Evolutionary conservation across 177 flowering plant genomes (phyloP).

Genomic region (Viscum album): DNA sequence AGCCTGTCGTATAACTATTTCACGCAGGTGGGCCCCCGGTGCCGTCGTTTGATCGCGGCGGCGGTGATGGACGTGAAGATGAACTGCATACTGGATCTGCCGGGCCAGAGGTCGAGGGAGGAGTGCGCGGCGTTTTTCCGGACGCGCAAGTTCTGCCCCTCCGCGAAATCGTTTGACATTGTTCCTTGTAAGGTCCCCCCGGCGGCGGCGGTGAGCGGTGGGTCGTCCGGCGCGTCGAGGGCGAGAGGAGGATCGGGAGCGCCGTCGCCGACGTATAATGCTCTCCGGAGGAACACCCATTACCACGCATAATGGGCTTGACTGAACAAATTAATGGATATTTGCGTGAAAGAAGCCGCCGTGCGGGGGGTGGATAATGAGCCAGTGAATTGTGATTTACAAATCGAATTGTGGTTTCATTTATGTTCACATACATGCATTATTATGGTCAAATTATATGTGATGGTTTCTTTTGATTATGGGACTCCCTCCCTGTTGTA

Average conservation of each 20-base stretch:
- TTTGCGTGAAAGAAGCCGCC: too few relatives aligned
- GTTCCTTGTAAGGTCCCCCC: not conserved
- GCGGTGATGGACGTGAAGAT: conserved; percentile 3
- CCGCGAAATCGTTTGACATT: not conserved
- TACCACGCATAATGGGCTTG: too few relatives aligned
- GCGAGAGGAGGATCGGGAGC: not conserved
- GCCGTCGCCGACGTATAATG: not conserved
- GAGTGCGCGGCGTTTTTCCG: conserved; percentile 1
- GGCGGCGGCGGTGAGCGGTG: not conserved
- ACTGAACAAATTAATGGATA: too few relatives aligned
- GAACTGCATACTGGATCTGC: conserved; percentile 9
- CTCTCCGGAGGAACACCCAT: not conserved
- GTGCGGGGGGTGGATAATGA: too few relatives aligned
- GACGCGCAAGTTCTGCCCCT: not conserved
- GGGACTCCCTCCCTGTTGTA: too few relatives aligned
- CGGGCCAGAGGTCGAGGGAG: conserved; percentile 1
- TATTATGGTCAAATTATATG: too few relatives aligned
- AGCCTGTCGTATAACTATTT: conserved; percentile 11
- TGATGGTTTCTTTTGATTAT: too few relatives aligned
- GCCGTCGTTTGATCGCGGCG: not conserved
- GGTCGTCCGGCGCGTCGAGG: not conserved
- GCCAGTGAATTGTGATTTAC: too few relatives aligned
- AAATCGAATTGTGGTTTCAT: too few relatives aligned
- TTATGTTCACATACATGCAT: too few relatives aligned
- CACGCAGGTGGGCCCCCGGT: conserved; percentile 10